Conservation (phyloP, 495 filamentous ascomycete genomes). For the Lindgomyces ingoldianus region DNA sequence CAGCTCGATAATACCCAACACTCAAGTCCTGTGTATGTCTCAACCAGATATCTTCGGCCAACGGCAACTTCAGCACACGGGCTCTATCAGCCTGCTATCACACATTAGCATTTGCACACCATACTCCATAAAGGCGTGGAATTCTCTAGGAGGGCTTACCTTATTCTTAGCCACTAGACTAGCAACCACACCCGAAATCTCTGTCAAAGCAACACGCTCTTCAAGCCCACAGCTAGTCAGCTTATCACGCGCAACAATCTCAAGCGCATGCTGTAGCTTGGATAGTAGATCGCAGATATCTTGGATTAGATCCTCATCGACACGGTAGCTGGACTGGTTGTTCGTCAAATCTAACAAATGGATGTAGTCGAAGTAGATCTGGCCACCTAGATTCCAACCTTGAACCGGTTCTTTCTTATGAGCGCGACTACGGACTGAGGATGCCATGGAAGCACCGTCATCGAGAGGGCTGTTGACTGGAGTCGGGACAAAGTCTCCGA, state of each 20-base stretch:
- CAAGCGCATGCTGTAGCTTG: slow-evolving; percentile 63
- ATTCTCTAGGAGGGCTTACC: slow-evolving; percentile 49
- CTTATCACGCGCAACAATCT: slow-evolving; percentile 53
- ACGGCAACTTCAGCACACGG: slow-evolving; percentile 64
- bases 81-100: slow-evolving; percentile 41
- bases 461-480: slow-evolving; percentile 19
- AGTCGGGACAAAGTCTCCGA: slow-evolving; percentile 61
- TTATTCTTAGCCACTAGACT: slow-evolving; percentile 62
- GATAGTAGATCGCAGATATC: slow-evolving; percentile 60
- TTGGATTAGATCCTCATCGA: slow-evolving; percentile 43
- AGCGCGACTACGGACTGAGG: slow-evolving; percentile 21
- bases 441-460: background rate
- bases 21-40: slow-evolving; percentile 69
- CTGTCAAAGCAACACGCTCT: slow-evolving; percentile 74
- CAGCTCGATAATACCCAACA: slow-evolving; percentile 62
- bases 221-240: slow-evolving; percentile 65
- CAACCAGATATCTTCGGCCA: slow-evolving; percentile 70
- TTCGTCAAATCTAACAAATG: slow-evolving; percentile 54
- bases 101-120: slow-evolving; percentile 44
- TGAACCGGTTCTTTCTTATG: slow-evolving; percentile 45
- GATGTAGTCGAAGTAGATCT: slow-evolving; percentile 81
- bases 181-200: slow-evolving; percentile 65
- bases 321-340: slow-evolving; percentile 35
- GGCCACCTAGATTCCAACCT: slow-evolving; percentile 75
- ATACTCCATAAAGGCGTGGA: slow-evolving; percentile 21